Percentiles rank a stretch among this genome's conserved stretches.
Conservation (phyloP, 805 yeast species). For the Torulaspora microellipsoides region DNA sequence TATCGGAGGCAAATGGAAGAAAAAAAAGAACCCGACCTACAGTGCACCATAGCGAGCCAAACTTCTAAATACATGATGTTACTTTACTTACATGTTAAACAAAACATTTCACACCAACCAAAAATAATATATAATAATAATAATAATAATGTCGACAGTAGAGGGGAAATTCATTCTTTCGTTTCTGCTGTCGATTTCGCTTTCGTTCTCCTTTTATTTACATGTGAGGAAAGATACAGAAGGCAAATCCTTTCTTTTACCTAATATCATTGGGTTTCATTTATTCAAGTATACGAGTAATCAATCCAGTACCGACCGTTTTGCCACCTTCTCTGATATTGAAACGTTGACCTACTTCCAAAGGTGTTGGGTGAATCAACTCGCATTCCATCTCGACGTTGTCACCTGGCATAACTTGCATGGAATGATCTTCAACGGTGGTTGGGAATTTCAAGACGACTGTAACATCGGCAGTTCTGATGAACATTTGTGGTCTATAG, state of each 20-base stretch:
- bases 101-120: not conserved
- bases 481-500: conserved; percentile 97
- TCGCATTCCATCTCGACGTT: conserved; percentile 94
- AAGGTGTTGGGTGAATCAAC: conserved; percentile 83
- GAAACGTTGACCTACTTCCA: conserved; percentile 97
- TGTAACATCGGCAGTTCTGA: conserved; percentile 95
- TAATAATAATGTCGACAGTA: not conserved
- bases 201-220: conserved; percentile 7
- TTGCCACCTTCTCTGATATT: conserved; percentile 99
- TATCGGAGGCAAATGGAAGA: too few species aligned
- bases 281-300: conserved; percentile 79
- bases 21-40: too few species aligned
- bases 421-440: conserved; percentile 73
- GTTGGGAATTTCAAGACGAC: conserved; percentile 87
- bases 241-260: too few species aligned
- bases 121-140: conserved; percentile 8
- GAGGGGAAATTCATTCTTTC: too few species aligned
- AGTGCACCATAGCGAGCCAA: too few species aligned
- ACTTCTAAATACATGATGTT: too few species aligned
- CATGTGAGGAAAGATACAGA: conserved; percentile 1
- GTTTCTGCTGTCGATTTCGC: not conserved
- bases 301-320: conserved; percentile 98
- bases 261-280: not conserved
- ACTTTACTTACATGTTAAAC: too few species aligned
- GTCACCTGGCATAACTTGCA: conserved; percentile 97